phyloP scores from a whole-genome alignment of 192 early-diverging fungal genomes.

The Backusella tuberculispora region DNA sequence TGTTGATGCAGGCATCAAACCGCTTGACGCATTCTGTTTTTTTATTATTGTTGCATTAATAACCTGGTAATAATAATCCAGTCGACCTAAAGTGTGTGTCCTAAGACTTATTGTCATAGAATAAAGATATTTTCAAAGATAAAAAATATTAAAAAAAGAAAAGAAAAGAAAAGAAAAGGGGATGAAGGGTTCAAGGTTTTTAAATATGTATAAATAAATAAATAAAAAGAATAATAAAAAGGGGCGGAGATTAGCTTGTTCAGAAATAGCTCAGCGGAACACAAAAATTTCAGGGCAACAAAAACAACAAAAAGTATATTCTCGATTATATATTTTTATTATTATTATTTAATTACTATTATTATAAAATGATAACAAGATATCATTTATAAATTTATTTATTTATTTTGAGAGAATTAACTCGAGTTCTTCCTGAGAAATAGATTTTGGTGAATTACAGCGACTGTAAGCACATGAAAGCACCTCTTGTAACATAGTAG shows the following conservation, averaged over 20 bases:
- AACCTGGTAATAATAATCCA: constrained; percentile 78
- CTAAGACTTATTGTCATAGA: constrained; percentile 27
- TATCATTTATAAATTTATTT: not conserved
- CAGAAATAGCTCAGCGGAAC: not conserved
- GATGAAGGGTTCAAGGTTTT: not conserved
- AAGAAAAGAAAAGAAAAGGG: not conserved
- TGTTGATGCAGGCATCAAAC: constrained; percentile 86
- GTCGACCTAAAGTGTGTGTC: constrained; percentile 35
- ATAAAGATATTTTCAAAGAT: not conserved
- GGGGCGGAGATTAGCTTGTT: not conserved
- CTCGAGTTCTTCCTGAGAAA: constrained; percentile 9
- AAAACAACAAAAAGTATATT: not conserved
- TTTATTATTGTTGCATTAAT: constrained; percentile 73
- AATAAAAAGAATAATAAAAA: constrained; percentile 4
- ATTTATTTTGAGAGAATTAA: constrained; percentile 9
- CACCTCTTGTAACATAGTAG: constrained; percentile 14
- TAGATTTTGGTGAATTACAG: not conserved
- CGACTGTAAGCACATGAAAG: constrained; percentile 9
- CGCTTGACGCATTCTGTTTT: constrained; percentile 78
- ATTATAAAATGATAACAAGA: not conserved
- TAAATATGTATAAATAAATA: not conserved
- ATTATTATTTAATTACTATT: not conserved
- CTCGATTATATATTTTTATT: not conserved
- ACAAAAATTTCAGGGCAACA: constrained; percentile 2
- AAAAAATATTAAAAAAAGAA: constrained; percentile 12